These are phyloP conservation scores for Auricularia sp. DNA, from an alignment of 768 basidiomycete genomes.

Conservation along the genomic window DNA sequence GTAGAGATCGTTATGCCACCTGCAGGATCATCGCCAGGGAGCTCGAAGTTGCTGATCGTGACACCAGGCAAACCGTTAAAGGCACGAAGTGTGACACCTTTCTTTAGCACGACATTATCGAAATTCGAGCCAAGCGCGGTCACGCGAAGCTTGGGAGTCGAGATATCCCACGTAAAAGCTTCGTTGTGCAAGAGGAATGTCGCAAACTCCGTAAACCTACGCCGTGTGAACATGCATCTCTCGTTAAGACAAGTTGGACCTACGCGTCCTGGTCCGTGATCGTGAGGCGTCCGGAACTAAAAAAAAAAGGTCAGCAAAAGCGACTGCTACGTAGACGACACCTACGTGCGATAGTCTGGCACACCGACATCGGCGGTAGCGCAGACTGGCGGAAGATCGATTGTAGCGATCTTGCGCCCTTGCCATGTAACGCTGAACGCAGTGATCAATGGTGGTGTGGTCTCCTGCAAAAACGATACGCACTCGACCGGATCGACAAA, in stretches of 20 bases:
- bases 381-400: constrained; percentile 55
- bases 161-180: constrained; percentile 60
- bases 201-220: constrained; percentile 55
- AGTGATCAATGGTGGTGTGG: not conserved
- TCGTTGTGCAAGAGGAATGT: constrained; percentile 54
- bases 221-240: not conserved
- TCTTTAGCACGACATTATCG: constrained; percentile 50
- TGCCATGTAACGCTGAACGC: constrained; percentile 47
- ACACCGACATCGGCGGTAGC: constrained; percentile 57
- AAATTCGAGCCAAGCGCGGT: constrained; percentile 61
- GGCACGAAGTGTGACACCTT: constrained; percentile 53
- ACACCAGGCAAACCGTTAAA: constrained; percentile 64
- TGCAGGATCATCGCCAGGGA: constrained; percentile 55
- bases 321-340: not conserved
- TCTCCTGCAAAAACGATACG: constrained; percentile 11
- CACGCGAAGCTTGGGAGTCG: constrained; percentile 50
- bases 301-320: not conserved
- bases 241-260: constrained; percentile 12
- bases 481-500: constrained; percentile 55
- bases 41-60: constrained; percentile 57
- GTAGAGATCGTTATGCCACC: constrained; percentile 66
- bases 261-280: constrained; percentile 45
- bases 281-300: constrained; percentile 33
- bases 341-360: constrained; percentile 44
- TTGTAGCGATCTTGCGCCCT: constrained; percentile 50